Base-by-base conservation (phyloP, 139 green algal genomes). In the Micractinium sp. region DNA sequence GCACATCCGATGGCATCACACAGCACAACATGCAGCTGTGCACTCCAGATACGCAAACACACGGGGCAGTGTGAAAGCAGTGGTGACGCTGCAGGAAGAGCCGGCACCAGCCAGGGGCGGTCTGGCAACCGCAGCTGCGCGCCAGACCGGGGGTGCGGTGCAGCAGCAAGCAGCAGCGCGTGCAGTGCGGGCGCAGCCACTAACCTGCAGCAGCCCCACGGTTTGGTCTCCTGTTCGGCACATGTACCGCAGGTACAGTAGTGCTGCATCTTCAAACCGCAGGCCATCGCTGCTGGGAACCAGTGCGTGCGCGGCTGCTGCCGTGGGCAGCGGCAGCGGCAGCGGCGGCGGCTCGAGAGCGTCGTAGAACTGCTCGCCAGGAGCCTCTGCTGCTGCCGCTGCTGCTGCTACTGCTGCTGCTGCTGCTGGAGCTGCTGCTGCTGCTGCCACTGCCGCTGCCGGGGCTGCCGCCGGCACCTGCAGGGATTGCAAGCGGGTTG, bases 201-300 rank as follows among this genome's bases (percentile, higher is more conserved):
- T 9, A 9, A 81, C 81, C 66, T 90, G 81, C 66, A 90, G 76
- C 81, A 87, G 81, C 27, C 67, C 81, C 19, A 88, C 87, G 0
- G 47, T 79, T 16, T 89, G 85, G 78, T 91, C 85, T 0, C 85
- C 77, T 3, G 85, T 89, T 13, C 85, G 77, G 77, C 88, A 91
- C 81, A 86, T 61, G 82, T 89, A 91, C 47, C 88, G 85, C 69
- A 91, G 69, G 39, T 91, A 91, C 41, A 89, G 88, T 66, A 89
- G 63, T 1, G 69, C 76, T 1, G 88, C 31, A 27, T 91, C 88
- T 78, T 88, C 81, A 47, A 84, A 88, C 27, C 81, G 81, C 33
- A 85, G 56, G 31, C 53, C 81, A 3, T 84, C 78, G 35, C 78
- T 41, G 20, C 74, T 80, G 74, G 56, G 85, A 3, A 83, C 53